Evolutionary conservation across 345 rosid species (phyloP), one percentile per base, ranked within the genome.

Genomic region (Linum lewisii): DNA sequence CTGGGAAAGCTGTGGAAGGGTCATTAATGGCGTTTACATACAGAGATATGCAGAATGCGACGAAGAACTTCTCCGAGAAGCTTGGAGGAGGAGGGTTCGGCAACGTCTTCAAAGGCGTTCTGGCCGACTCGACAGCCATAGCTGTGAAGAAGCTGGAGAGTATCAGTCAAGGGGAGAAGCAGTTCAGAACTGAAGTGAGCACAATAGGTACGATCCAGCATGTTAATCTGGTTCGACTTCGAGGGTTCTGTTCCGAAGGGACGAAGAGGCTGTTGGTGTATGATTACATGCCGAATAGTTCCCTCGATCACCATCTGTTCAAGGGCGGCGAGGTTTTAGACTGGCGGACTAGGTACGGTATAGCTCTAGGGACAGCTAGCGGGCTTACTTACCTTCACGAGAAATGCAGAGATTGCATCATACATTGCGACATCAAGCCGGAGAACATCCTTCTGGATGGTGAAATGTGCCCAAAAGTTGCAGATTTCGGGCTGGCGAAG

Each of bases 41-140:
- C 64, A 69, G 78, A 72, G 85, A 91, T 61, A 58, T 90, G 60
- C 88, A 82, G 38, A 69, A 10, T 23, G 89, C 90, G 2, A 85
- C 95, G 0, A 90, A 78, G 72, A 90, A 83, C 65, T 90, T 90
- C 79, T 83, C 89, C 0, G 81, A 85, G 44, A 87, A 78, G 66
- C 47, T 85, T 65, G 95, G 94, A 11, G 95, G 86, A 64, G 95
- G 93, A 69, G 89, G 95, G 36, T 90, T 90, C 16, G 93, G 97
- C 58, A 87, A 93, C 49, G 97, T 87, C 50, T 87, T 90, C 63
- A 90, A 82, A 71, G 94, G 97, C 4, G 58, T 57, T 9, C 67
- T 90, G 72, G 76, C 82, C 0, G 92, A 81, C 72, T 79, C 90
- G n/a, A 74, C 73, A 58, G 73, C 63, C 64, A 69, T 90, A 47